Evolutionary conservation across 169 alveolate genomes (phyloP), one percentile per base, ranked within the genome.

Genomic region (Eimeria acervulina): DNA sequence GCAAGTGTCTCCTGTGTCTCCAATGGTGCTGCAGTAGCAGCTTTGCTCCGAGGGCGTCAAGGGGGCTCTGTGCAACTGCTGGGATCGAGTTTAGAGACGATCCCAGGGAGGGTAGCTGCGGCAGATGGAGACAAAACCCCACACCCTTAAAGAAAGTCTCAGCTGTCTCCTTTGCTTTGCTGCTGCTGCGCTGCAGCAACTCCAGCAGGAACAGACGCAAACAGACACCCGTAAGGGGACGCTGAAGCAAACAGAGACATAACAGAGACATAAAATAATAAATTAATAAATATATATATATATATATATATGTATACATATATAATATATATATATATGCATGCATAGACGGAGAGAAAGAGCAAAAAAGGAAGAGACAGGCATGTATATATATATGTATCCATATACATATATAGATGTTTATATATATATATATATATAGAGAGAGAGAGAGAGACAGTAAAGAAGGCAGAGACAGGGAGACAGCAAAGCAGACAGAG

Each of bases 11-110:
- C 68, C 90, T 31, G 61, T 81, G 61, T 36, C 26, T 81, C 90
- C 90, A 81, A 51, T 81, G 90, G 70, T 81, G 90, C 70, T 47
- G 90, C 68, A 81, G 66, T n/a, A 81, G 90, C 26, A 19, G 8
- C 90, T 81, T 47, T 7, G 42, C 90, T n/a, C 72, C 90, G 23
- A 8, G 1, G 3, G 52, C 28, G 26, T 81, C 90, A 26, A 81
- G 17, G 72, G 40, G 70, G 42, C 44, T 17, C 26, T 21, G 33
- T 6, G 47, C 47, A 5, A 42, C 44, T 0, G 19, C 31, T 81
- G 70, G 23, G 90, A 17, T 19, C 72, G 66, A 13, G 33, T 19
- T 4, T 19, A 23, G 42, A 51, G 72, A 7, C 70, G 66, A 26
- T 28, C 66, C 66, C 52, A 47, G 72, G 70, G 17, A 13, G 42